These are phyloP conservation scores for Teratosphaeria zuluensis DNA, from an alignment of 2,329 filamentous ascomycete genomes.

Conservation along the genomic window DNA sequence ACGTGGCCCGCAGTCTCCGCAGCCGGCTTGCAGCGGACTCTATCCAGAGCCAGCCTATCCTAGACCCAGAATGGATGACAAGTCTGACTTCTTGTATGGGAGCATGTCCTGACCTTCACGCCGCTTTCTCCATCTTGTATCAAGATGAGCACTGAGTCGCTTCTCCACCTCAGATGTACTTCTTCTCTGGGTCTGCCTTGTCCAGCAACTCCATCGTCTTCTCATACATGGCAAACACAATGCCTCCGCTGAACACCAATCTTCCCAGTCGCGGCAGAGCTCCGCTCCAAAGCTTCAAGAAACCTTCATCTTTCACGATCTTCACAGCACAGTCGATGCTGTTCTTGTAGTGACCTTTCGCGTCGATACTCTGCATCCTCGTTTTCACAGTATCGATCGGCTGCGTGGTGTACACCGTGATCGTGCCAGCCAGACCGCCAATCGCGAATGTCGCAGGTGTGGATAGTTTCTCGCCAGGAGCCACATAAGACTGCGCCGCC, in stretches of 20 bases:
- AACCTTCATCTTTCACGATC: constrained; percentile 81
- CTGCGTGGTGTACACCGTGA: constrained; percentile 70
- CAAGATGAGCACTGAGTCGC: neutral
- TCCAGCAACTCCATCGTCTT: constrained; percentile 89
- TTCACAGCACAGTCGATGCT: constrained; percentile 70
- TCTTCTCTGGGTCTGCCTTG: constrained; percentile 68
- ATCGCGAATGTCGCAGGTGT: constrained; percentile 81
- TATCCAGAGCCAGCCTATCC: too few relatives aligned
- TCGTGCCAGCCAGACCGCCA: constrained; percentile 76
- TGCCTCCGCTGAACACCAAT: constrained; percentile 83
- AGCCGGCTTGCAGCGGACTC: too few relatives aligned
- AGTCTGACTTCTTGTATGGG: neutral
- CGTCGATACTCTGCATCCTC: constrained; percentile 90
- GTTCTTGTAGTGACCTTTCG: constrained; percentile 71
- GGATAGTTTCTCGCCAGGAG: constrained; percentile 89
- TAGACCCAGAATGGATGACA: neutral
- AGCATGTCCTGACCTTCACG: neutral
- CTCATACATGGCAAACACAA: constrained; percentile 97
- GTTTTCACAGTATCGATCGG: constrained; percentile 93
- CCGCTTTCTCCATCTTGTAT: neutral
- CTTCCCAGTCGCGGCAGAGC: constrained; percentile 76
- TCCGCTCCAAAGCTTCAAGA: constrained; percentile 89
- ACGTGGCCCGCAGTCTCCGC: too few relatives aligned
- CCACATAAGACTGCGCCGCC: constrained; percentile 82
- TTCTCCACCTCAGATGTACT: constrained; percentile 49